Percentiles rank a stretch among this genome's conserved stretches.
These are phyloP conservation scores for Botrytis hyacinthi DNA, from an alignment of 2,329 filamentous ascomycete species.

Conservation along the genomic window DNA sequence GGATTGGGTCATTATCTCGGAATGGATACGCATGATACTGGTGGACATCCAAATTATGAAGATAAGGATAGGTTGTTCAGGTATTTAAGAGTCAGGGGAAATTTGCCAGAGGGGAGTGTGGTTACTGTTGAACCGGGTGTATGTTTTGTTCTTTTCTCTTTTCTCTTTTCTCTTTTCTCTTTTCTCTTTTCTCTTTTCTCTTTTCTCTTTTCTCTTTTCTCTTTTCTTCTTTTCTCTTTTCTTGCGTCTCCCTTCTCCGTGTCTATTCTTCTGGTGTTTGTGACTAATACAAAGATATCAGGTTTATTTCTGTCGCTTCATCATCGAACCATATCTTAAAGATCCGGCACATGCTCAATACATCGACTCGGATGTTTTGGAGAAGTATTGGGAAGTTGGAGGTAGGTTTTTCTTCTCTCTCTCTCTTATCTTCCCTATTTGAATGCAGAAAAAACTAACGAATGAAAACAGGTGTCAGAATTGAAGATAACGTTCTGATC, in stretches of 20 bases:
- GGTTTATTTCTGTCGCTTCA: constrained; percentile 90
- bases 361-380: constrained; percentile 70
- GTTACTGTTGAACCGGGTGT: constrained; percentile 94
- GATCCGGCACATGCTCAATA: constrained; percentile 71
- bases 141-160: constrained; percentile 47
- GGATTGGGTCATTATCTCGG: constrained; percentile 88
- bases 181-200: constrained; percentile 36
- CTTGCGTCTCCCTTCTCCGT: neutral
- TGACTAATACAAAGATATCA: constrained; percentile 34
- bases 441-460: neutral
- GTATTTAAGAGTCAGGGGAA: constrained; percentile 77
- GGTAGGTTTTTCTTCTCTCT: constrained; percentile 36
- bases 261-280: neutral
- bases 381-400: constrained; percentile 79
- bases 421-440: no score
- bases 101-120: constrained; percentile 73
- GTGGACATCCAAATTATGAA: constrained; percentile 71
- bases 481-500: constrained; percentile 72
- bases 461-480: constrained; percentile 47
- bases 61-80: constrained; percentile 83
- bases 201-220: neutral
- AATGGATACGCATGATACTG: constrained; percentile 88
- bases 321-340: constrained; percentile 75
- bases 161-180: no score
- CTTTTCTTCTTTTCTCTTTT: constrained; percentile 37